Conservation (phyloP, 306 rosid genomes). For the barrel medic (Medicago truncatula) region DNA sequence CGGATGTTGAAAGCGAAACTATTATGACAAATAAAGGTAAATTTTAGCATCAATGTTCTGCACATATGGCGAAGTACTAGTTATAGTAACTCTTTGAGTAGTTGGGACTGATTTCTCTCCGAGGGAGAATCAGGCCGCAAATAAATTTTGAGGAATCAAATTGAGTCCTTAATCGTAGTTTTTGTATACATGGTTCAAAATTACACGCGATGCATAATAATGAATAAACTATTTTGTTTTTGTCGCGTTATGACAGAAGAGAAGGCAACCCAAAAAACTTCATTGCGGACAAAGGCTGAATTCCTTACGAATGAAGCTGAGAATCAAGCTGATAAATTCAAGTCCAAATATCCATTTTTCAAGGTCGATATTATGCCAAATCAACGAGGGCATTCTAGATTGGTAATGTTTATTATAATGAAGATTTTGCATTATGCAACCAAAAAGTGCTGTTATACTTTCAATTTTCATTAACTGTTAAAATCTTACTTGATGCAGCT, state of each 20-base stretch:
- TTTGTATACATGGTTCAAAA: no score
- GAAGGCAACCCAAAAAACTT: not conserved
- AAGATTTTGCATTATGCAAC: not conserved
- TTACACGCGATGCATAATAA: no score
- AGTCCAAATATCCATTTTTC: constrained; percentile 29
- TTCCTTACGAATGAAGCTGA: not conserved
- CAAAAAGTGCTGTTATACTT: not conserved
- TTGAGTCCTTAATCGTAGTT: no score
- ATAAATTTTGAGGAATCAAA: no score
- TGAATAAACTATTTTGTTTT: not conserved
- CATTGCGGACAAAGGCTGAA: not conserved
- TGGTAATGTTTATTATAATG: not conserved
- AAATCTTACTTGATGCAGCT: not conserved
- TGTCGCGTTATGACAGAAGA: not conserved
- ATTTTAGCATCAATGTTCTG: not conserved
- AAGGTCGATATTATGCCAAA: not conserved
- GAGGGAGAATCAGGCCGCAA: no score
- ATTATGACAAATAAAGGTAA: not conserved
- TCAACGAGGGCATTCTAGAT: not conserved
- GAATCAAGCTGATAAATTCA: not conserved
- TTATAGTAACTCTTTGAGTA: not conserved
- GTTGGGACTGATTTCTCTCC: no score
- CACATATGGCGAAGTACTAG: no score
- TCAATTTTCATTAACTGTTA: not conserved
- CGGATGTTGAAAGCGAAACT: not conserved